Evolutionary conservation across 352 stramenopile species (phyloP), one percentile per base, ranked within the genome.

Genomic region (Lagenidium giganteum): DNA sequence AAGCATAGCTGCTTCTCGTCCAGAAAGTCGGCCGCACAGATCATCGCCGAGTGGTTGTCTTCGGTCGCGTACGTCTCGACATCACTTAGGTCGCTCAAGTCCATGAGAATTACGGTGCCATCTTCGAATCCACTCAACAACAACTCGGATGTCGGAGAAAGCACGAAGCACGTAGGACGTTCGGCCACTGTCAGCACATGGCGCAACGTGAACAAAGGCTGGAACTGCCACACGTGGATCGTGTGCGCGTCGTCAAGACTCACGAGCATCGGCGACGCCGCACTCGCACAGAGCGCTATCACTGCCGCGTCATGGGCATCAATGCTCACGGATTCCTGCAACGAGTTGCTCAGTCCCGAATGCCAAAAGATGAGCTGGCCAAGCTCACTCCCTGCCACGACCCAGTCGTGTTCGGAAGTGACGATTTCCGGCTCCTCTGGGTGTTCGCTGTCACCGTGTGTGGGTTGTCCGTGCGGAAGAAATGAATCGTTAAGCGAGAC

Each of bases 351-450:
- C 16, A 82, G 47, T 3, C 70, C 68, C 11, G 77, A 79, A 54
- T 84, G 70, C 73, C 73, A 86, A 42, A 85, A 89, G 21, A 89
- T 36, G 33, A 89, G 41, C 26, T 89, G 67, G 6, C 77, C 77
- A 14, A 62, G 67, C 42, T 85, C 71, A 14, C 57, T 79, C 17
- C 77, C 77, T 25, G 68, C 85, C 27, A 69, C 73, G 24, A 89
- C 29, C 77, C 77, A 89, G 40, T 85, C 63, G 38, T 61, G 68
- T 17, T 79, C 57, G 16, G 68, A 81, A 14, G 64, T 47, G n/a
- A 75, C 51, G 12, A 78, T 34, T 35, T 58, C 45, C 18, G 21
- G 37, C n/a, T n/a, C n/a, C n/a, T n/a, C n/a, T n/a, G n/a, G n/a
- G n/a, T n/a, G n/a, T n/a, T n/a, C n/a, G n/a, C n/a, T n/a, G n/a